A percentile compares a stretch with the other conserved stretches of the same genome.
Conservation (phyloP, 2,329 filamentous ascomycete genomes). For the Elsinoe fawcettii region DNA sequence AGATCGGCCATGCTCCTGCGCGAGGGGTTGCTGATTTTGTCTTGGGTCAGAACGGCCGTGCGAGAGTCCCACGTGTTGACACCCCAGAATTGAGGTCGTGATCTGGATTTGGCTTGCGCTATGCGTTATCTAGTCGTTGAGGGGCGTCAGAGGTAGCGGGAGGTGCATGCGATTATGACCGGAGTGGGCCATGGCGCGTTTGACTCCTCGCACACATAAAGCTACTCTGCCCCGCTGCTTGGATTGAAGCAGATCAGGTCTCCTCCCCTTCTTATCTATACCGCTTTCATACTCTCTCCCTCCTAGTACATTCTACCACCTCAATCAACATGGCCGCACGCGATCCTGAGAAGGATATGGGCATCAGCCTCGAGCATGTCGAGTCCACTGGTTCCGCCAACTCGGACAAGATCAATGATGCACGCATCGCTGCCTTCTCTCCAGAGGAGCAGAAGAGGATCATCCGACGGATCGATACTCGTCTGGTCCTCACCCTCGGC, state of each 20-base stretch:
- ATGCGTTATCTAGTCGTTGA: constrained; percentile 4
- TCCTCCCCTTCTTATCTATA: neutral
- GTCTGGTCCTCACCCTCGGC: constrained; percentile 37
- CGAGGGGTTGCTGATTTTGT: constrained; percentile 4
- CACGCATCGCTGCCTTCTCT: constrained; percentile 38
- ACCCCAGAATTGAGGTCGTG: neutral
- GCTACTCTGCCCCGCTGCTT: neutral
- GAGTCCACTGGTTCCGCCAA: constrained; percentile 1
- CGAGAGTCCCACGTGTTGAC: neutral
- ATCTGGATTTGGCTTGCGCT: neutral
- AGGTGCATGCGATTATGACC: neutral
- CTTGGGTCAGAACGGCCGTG: neutral
- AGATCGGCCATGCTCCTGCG: neutral
- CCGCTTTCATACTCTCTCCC: neutral
- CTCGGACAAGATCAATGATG: constrained; percentile 22
- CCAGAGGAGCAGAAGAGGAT: constrained; percentile 56
- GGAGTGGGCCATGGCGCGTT: neutral
- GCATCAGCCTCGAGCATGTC: constrained; percentile 12
- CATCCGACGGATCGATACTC: constrained; percentile 57
- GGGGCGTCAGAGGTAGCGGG: neutral
- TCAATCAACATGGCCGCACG: constrained; percentile 1
- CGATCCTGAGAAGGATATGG: constrained; percentile 6
- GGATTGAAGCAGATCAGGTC: neutral
- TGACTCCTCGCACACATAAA: neutral
- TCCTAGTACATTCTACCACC: neutral